Conservation (phyloP, 2,329 filamentous ascomycete species). For the Ceratocystis cacaofunesta region DNA sequence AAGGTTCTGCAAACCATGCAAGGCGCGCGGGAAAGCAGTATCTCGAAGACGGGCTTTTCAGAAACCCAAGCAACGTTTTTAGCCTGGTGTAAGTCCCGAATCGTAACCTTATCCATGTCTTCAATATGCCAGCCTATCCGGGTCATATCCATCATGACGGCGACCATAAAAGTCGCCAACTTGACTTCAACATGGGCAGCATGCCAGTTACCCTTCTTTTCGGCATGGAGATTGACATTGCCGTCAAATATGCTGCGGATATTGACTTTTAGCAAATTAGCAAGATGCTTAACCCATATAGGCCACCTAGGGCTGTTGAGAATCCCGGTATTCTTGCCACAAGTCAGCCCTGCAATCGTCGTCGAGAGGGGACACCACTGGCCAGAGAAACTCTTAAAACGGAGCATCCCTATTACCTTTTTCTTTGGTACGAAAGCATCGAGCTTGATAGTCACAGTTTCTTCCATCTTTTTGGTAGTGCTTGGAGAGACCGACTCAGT, state of each 20-base stretch:
- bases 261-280: conserved; percentile 21
- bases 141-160: conserved; percentile 10
- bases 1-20: conserved; percentile 11
- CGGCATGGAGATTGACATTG: background rate
- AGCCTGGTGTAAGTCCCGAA: background rate
- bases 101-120: background rate
- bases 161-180: conserved; percentile 25
- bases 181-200: conserved; percentile 30
- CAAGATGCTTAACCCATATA: conserved; percentile 22
- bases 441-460: background rate
- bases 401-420: conserved; percentile 1
- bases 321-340: conserved; percentile 17
- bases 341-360: conserved; percentile 1
- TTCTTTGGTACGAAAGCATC: background rate
- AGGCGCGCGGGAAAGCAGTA: conserved; percentile 11
- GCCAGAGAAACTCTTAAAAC: background rate
- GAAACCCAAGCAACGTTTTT: background rate
- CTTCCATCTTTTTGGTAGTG: background rate
- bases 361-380: background rate
- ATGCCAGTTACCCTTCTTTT: conserved; percentile 17
- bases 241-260: conserved; percentile 21
- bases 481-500: background rate
- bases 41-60: conserved; percentile 11
- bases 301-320: conserved; percentile 24
- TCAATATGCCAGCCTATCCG: background rate